These are phyloP conservation scores for Thielaviopsis populi DNA, from an alignment of 2,329 filamentous ascomycete genomes.

Conservation along the genomic window DNA sequence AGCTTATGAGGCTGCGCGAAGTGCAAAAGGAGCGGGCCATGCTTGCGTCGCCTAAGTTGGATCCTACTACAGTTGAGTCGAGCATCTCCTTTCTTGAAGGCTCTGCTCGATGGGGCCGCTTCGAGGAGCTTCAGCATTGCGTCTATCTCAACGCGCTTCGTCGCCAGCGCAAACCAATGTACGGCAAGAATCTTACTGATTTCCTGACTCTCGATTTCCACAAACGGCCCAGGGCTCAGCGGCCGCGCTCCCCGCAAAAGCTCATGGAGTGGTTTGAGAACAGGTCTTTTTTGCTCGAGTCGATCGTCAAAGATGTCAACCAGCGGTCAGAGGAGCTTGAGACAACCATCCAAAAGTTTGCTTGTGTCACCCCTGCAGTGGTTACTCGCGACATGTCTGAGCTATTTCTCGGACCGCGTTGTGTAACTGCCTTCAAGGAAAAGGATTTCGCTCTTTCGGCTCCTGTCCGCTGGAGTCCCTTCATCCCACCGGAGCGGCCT, in stretches of 20 bases:
- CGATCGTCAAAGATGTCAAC: conserved; percentile 59
- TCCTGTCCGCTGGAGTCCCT: conserved; percentile 40
- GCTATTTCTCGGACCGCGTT: conserved; percentile 48
- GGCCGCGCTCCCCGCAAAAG: conserved; percentile 44
- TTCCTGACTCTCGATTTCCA: conserved; percentile 51
- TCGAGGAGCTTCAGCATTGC: conserved; percentile 66
- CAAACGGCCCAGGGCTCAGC: conserved; percentile 42
- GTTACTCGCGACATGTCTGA: conserved; percentile 63
- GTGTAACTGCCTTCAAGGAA: conserved; percentile 42
- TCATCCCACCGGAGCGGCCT: conserved; percentile 39
- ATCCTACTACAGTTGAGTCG: conserved; percentile 52
- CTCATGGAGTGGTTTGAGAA: conserved; percentile 63
- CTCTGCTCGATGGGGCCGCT: conserved; percentile 49
- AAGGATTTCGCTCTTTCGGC: conserved; percentile 42
- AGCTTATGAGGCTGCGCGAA: background rate
- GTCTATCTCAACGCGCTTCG: conserved; percentile 69
- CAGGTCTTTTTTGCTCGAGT: conserved; percentile 46
- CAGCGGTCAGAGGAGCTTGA: conserved; percentile 60
- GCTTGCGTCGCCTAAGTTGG: conserved; percentile 39
- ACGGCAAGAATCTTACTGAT: conserved; percentile 65
- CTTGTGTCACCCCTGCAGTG: conserved; percentile 79
- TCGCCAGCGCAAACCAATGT: conserved; percentile 66
- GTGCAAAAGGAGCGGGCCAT: conserved; percentile 26
- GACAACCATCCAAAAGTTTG: conserved; percentile 69
- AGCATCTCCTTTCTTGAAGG: conserved; percentile 61